Percentiles rank a stretch among this genome's conserved stretches.
Evolutionary conservation across 2,329 filamentous ascomycete genomes (phyloP).

Genomic region (Rhynchosporium secalis): DNA sequence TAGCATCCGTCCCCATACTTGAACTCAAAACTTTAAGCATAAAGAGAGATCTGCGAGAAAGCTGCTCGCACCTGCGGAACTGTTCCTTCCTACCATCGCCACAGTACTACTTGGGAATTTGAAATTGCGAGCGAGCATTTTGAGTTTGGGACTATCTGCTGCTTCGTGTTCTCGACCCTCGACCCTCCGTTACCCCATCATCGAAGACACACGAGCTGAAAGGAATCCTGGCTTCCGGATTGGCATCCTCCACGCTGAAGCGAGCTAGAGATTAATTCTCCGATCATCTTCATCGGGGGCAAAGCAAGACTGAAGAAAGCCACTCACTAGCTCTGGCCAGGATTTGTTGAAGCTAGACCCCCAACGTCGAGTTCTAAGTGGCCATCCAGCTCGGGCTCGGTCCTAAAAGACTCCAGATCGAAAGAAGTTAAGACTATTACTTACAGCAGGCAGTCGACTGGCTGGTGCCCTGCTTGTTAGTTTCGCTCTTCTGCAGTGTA

Average conservation of each 20-base stretch:
- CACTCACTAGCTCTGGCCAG: neutral
- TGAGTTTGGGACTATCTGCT: constrained; percentile 26
- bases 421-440: neutral
- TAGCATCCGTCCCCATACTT: constrained; percentile 7
- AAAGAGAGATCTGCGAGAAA: constrained; percentile 20
- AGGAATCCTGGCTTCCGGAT: constrained; percentile 13
- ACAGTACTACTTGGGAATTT: constrained; percentile 19
- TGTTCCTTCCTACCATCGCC: constrained; percentile 13
- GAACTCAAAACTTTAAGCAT: constrained; percentile 3
- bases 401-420: constrained; percentile 20
- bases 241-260: constrained; percentile 4
- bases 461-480: constrained; percentile 1
- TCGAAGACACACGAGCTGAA: constrained; percentile 18
- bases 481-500: neutral
- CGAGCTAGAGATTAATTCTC: constrained; percentile 8
- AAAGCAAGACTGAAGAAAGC: constrained; percentile 1
- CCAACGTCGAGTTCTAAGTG: constrained; percentile 23
- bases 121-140: constrained; percentile 15
- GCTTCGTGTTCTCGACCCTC: constrained; percentile 25
- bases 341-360: constrained; percentile 6
- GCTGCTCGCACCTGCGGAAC: constrained; percentile 13
- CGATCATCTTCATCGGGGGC: constrained; percentile 18
- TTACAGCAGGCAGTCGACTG: constrained; percentile 13
- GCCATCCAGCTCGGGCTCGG: constrained; percentile 19
- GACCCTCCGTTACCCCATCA: constrained; percentile 24